phyloP scores from a whole-genome alignment of 805 yeast genomes.

The Ogataea haglerorum region DNA sequence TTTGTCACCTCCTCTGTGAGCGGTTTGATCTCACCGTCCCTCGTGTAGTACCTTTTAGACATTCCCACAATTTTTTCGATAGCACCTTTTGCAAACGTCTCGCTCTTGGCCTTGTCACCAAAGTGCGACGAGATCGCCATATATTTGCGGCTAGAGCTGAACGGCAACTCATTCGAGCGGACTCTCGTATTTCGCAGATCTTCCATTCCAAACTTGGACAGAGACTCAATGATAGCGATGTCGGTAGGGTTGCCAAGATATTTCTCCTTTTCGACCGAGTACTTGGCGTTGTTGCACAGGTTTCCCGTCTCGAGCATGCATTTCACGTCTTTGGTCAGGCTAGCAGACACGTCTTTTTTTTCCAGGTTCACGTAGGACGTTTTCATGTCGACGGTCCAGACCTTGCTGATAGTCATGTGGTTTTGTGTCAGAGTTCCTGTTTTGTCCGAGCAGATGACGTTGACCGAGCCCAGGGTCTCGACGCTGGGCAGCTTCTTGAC shows the following conservation, averaged over 20 bases:
- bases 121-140: constrained; percentile 77
- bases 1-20: constrained; percentile 49
- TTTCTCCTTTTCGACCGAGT: constrained; percentile 62
- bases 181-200: constrained; percentile 62
- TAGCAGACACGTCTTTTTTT: constrained; percentile 40
- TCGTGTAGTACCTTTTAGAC: constrained; percentile 57
- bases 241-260: constrained; percentile 93
- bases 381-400: constrained; percentile 71
- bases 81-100: constrained; percentile 86
- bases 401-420: constrained; percentile 82
- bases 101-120: constrained; percentile 55
- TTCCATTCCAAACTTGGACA: constrained; percentile 64
- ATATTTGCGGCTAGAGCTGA: constrained; percentile 78
- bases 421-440: constrained; percentile 89
- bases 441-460: constrained; percentile 89
- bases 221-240: constrained; percentile 78
- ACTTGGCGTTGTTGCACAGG: constrained; percentile 72
- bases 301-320: constrained; percentile 62
- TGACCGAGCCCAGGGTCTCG: constrained; percentile 91
- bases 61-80: constrained; percentile 64
- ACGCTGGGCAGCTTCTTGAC: constrained; percentile 93
- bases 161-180: constrained; percentile 74
- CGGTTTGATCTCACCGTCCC: constrained; percentile 56
- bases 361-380: constrained; percentile 40
- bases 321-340: constrained; percentile 52